Percentiles rank a stretch among this genome's conserved stretches.
phyloP scores from a whole-genome alignment of 345 rosid species.

The Euphorbia peplus region DNA sequence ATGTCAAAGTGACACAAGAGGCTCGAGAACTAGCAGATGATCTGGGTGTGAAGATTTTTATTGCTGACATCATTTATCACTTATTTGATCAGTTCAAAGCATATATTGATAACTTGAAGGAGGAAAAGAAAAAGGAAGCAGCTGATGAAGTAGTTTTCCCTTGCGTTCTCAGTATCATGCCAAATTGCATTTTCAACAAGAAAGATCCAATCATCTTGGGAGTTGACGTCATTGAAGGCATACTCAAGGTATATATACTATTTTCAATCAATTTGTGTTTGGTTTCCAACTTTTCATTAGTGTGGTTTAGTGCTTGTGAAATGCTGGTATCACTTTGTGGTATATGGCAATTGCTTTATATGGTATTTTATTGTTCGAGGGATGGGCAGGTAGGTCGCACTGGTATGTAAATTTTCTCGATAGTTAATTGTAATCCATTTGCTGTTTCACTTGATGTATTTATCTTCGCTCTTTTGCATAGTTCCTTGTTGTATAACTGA shows the following conservation, averaged over 20 bases:
- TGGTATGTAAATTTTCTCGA: background rate
- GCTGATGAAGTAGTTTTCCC: constrained; percentile 96
- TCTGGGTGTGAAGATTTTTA: constrained; percentile 85
- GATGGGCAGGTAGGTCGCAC: background rate
- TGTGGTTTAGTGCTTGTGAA: background rate
- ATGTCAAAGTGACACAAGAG: constrained; percentile 88
- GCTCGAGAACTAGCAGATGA: constrained; percentile 88
- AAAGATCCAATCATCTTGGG: constrained; percentile 90
- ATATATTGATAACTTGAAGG: constrained; percentile 73
- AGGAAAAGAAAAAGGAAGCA: constrained; percentile 89
- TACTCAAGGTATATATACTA: constrained; percentile 63
- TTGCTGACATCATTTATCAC: constrained; percentile 96
- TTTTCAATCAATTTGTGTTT: background rate
- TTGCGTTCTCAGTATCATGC: constrained; percentile 72
- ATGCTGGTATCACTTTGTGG: background rate
- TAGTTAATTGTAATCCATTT: background rate
- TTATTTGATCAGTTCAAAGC: constrained; percentile 86
- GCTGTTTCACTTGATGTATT: background rate
- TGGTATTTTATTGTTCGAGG: background rate
- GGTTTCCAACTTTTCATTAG: background rate
- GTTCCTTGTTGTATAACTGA: background rate
- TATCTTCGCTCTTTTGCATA: background rate
- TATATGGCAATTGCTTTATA: background rate
- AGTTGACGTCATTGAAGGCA: constrained; percentile 78
- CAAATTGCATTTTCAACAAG: constrained; percentile 76